Evolutionary conservation across 2,329 filamentous ascomycete species (phyloP).

Genomic region (Aspergillus texensis): DNA sequence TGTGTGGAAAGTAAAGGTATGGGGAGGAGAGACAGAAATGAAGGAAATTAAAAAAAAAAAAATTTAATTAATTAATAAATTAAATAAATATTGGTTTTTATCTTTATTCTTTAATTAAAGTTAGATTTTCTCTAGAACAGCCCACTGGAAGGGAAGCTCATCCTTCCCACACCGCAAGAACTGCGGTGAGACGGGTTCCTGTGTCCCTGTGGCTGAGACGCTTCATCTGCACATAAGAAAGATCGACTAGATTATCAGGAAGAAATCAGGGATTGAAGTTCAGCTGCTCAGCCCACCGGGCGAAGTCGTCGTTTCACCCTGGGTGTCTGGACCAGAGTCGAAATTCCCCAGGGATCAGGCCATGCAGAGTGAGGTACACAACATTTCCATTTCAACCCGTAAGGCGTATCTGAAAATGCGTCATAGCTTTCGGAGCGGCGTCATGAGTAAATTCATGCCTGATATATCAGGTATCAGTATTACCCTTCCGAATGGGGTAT

Average conservation of each 20-base stretch:
- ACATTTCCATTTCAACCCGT: no score
- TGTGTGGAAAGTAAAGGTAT: no score
- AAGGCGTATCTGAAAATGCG: no score
- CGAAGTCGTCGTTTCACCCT: neutral
- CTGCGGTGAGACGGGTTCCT: constrained; percentile 1
- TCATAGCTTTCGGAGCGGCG: no score
- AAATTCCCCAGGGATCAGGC: neutral
- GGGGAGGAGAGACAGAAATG: no score
- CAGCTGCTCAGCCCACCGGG: neutral
- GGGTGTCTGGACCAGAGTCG: neutral
- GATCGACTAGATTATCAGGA: neutral
- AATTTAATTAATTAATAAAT: no score
- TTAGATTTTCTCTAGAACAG: neutral
- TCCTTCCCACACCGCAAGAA: neutral
- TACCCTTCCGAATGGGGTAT: neutral
- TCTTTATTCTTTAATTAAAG: neutral
- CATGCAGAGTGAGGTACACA: neutral
- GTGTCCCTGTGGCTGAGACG: neutral
- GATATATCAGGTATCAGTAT: neutral
- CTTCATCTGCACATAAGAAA: neutral
- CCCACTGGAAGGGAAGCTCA: neutral
- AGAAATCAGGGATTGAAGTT: neutral
- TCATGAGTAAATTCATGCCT: neutral
- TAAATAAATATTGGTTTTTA: neutral
- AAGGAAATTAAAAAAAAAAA: no score